A percentile compares a stretch with the other conserved stretches of the same genome.
These are phyloP conservation scores for Cichorium intybus DNA, from an alignment of 140 eudicot species.

Conservation along the genomic window DNA sequence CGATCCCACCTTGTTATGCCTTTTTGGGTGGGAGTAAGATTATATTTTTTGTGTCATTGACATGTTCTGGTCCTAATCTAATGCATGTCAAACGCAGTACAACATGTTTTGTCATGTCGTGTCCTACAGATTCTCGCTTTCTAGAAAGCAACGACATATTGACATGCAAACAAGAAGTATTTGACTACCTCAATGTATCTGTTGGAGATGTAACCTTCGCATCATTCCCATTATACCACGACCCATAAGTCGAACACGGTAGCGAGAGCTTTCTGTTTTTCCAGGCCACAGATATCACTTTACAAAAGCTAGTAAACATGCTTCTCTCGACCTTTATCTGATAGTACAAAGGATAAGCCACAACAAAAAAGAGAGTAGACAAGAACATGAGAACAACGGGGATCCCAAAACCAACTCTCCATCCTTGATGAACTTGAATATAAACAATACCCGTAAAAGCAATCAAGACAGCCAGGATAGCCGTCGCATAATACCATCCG, in stretches of 20 bases:
- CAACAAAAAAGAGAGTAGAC: slow-evolving; percentile 33
- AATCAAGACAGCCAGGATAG: slow-evolving; percentile 34
- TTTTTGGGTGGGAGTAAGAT: too few species aligned
- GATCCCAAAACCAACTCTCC: slow-evolving; percentile 52
- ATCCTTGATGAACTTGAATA: slow-evolving; percentile 50
- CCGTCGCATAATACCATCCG: slow-evolving; percentile 49
- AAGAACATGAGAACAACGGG: slow-evolving; percentile 48
- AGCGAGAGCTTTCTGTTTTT: slow-evolving; percentile 30
- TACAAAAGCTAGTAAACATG: slow-evolving; percentile 39
- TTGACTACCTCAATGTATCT: slow-evolving; percentile 35
- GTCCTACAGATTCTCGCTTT: too few species aligned
- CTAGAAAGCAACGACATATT: neutral
- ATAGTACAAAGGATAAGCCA: slow-evolving; percentile 42
- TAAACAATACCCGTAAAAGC: slow-evolving; percentile 49
- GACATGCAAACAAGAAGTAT: neutral
- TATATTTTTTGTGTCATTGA: too few species aligned
- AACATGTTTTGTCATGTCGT: too few species aligned
- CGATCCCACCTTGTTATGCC: too few species aligned
- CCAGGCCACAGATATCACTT: slow-evolving; percentile 34
- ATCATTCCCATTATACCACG: slow-evolving; percentile 15
- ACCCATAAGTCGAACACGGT: slow-evolving; percentile 8
- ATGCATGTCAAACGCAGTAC: too few species aligned
- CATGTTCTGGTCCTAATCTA: too few species aligned
- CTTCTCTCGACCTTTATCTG: slow-evolving; percentile 37
- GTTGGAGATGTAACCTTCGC: slow-evolving; percentile 27